phyloP scores from a whole-genome alignment of 2,329 filamentous ascomycete genomes.

The Microdochium nivale region DNA sequence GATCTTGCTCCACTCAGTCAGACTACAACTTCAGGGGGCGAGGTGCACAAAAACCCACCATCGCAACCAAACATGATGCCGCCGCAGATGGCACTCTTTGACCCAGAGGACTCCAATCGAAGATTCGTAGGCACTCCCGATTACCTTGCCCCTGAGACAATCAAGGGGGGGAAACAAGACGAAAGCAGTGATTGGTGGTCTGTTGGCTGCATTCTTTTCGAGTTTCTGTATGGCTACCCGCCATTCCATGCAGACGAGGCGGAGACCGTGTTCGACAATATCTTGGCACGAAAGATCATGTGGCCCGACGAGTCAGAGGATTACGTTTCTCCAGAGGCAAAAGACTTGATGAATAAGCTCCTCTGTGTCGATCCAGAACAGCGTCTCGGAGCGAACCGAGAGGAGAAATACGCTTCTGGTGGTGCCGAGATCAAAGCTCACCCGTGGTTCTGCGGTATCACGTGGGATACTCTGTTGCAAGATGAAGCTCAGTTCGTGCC shows the following conservation, averaged over 20 bases:
- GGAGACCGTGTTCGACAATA: conserved; percentile 95
- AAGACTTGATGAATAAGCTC: conserved; percentile 88
- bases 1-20: conserved; percentile 62
- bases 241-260: conserved; percentile 88
- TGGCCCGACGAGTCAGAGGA: conserved; percentile 83
- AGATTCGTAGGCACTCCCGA: conserved; percentile 95
- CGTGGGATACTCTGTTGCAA: conserved; percentile 86
- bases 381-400: conserved; percentile 75
- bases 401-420: conserved; percentile 74
- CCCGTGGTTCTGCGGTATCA: conserved; percentile 77
- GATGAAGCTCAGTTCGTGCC: conserved; percentile 96
- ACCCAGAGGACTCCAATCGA: conserved; percentile 86
- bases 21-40: conserved; percentile 32
- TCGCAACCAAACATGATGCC: conserved; percentile 67
- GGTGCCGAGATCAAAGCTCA: conserved; percentile 88
- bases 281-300: conserved; percentile 77
- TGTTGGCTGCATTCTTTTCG: conserved; percentile 94
- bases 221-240: conserved; percentile 87
- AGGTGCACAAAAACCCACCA: conserved; percentile 50
- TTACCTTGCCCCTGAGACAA: conserved; percentile 93
- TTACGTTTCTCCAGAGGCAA: conserved; percentile 76
- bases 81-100: conserved; percentile 89
- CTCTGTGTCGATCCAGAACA: conserved; percentile 77
- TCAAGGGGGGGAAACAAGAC: conserved; percentile 89
- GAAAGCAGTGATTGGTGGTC: conserved; percentile 99